Conservation (phyloP, 2,329 filamentous ascomycete species). For the Scopulariopsis brevicaulis region DNA sequence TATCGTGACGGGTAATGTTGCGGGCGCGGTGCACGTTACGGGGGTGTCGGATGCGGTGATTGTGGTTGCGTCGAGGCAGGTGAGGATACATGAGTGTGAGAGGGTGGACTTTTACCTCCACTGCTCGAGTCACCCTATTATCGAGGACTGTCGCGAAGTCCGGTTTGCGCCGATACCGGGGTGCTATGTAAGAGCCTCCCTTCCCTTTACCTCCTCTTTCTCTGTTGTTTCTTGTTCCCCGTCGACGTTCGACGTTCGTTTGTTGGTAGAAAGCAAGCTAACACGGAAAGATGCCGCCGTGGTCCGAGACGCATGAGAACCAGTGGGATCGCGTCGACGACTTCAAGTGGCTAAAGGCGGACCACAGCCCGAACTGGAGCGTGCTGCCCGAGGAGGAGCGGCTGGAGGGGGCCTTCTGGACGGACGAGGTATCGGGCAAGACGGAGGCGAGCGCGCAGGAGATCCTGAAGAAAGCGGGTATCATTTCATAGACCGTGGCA, state of each 20-base stretch:
- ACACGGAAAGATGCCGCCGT: neutral
- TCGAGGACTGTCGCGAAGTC: conserved; percentile 74
- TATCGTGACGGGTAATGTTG: conserved; percentile 66
- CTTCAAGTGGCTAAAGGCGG: conserved; percentile 91
- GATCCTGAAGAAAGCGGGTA: conserved; percentile 1
- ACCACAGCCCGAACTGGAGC: conserved; percentile 81
- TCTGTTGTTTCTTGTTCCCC: neutral
- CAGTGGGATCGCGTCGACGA: conserved; percentile 89
- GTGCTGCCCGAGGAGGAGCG: conserved; percentile 50
- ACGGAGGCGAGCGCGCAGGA: neutral
- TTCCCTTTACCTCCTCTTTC: neutral
- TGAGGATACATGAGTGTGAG: conserved; percentile 79
- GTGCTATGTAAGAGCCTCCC: conserved; percentile 46
- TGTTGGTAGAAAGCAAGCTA: neutral
- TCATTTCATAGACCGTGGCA: neutral
- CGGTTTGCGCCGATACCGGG: conserved; percentile 68
- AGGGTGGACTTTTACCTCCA: conserved; percentile 77
- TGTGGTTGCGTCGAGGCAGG: conserved; percentile 73
- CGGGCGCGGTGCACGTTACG: conserved; percentile 77
- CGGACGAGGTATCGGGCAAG: conserved; percentile 47
- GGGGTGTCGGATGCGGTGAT: conserved; percentile 60
- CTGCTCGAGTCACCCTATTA: conserved; percentile 77
- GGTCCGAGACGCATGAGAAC: conserved; percentile 32
- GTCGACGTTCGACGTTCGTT: neutral
- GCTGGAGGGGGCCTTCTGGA: conserved; percentile 56